Evolutionary conservation across 495 filamentous ascomycete genomes (phyloP).

Genomic region (Penicillium turbatum): DNA sequence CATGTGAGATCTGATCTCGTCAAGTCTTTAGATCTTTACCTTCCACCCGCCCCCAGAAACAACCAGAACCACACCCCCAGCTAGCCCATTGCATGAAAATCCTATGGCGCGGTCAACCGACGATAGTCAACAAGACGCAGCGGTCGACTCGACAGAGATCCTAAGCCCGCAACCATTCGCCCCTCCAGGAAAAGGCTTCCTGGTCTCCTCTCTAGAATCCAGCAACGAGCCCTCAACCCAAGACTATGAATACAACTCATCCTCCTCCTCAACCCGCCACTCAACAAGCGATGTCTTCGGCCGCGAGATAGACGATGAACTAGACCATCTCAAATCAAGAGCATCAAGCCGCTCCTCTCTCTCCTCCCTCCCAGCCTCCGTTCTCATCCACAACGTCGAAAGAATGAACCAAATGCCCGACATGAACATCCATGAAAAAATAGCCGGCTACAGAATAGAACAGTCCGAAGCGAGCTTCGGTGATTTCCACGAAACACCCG

Average conservation of each 20-base stretch:
- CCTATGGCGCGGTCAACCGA: constrained; percentile 22
- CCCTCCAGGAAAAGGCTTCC: constrained; percentile 17
- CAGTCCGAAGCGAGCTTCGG: constrained; percentile 23
- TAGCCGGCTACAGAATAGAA: constrained; percentile 23
- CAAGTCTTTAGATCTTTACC: neutral
- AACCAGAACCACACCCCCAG: neutral
- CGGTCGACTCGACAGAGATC: constrained; percentile 15
- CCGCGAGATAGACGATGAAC: constrained; percentile 31
- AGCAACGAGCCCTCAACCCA: constrained; percentile 17
- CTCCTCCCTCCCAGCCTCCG: constrained; percentile 40
- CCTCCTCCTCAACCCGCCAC: constrained; percentile 34
- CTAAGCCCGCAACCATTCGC: constrained; percentile 24
- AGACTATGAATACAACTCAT: constrained; percentile 36
- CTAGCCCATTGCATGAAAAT: neutral
- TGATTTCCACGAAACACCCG: constrained; percentile 17
- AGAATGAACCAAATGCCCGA: constrained; percentile 15
- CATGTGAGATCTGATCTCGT: neutral
- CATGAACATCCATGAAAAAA: constrained; percentile 17
- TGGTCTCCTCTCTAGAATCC: constrained; percentile 21
- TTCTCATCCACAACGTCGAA: constrained; percentile 31
- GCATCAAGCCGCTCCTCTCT: constrained; percentile 44
- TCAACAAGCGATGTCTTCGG: constrained; percentile 31
- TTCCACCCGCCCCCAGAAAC: neutral
- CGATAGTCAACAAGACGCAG: constrained; percentile 8
- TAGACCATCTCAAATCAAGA: constrained; percentile 29